phyloP scores from a whole-genome alignment of 1,139 yeast species.

The Blastobotrys elegans region DNA sequence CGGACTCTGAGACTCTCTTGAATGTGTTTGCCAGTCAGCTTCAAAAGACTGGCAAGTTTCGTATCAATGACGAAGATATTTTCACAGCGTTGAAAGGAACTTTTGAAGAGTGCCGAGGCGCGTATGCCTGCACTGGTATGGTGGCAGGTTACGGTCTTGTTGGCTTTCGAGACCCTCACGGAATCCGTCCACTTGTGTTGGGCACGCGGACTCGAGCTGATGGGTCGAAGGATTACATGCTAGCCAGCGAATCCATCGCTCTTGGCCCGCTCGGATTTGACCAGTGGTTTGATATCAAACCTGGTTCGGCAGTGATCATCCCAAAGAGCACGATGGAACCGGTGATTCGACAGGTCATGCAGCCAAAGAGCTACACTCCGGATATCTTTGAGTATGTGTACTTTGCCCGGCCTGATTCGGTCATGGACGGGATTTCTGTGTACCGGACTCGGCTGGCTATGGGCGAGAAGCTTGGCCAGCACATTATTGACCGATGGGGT shows the following conservation, averaged over 20 bases:
- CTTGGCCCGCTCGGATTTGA: constrained; percentile 88
- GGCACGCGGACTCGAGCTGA: constrained; percentile 71
- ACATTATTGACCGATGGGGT: constrained; percentile 51
- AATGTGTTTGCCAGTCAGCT: constrained; percentile 89
- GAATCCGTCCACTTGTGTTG: constrained; percentile 82
- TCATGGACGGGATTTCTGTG: constrained; percentile 90
- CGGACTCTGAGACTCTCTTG: constrained; percentile 85
- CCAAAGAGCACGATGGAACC: constrained; percentile 68
- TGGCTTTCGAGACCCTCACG: constrained; percentile 97
- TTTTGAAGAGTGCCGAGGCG: constrained; percentile 78
- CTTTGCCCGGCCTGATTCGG: constrained; percentile 97
- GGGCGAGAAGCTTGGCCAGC: constrained; percentile 86
- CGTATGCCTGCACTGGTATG: constrained; percentile 93
- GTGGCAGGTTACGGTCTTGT: constrained; percentile 92
- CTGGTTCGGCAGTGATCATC: constrained; percentile 95
- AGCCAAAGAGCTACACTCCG: constrained; percentile 75
- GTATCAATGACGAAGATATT: constrained; percentile 87
- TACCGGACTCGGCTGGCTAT: constrained; percentile 88
- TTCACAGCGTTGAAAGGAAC: constrained; percentile 83
- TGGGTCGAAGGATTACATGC: constrained; percentile 85
- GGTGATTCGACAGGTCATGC: constrained; percentile 83
- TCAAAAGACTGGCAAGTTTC: constrained; percentile 84
- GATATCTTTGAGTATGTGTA: constrained; percentile 96
- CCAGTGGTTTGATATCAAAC: constrained; percentile 73
- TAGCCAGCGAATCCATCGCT: constrained; percentile 94